Conservation (phyloP, 768 basidiomycete species). For the Harrya chromipes region DNA sequence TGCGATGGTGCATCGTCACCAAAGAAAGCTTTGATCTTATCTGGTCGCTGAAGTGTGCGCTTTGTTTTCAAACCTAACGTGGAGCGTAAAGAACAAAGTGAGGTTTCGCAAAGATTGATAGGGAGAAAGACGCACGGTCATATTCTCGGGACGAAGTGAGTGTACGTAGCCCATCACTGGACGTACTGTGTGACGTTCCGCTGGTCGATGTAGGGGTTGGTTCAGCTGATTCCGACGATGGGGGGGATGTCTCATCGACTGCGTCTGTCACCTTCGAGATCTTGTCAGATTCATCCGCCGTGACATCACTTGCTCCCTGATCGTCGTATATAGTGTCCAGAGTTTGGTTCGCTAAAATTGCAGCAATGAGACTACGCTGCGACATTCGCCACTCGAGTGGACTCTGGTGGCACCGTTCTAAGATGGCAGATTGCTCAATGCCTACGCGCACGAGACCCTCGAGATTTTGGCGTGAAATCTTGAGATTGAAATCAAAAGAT, state of each 20-base stretch:
- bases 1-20: constrained; percentile 49
- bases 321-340: constrained; percentile 17
- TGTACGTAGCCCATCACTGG: background rate
- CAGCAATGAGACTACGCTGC: constrained; percentile 35
- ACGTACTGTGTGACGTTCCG: constrained; percentile 6
- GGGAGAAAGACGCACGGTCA: constrained; percentile 8
- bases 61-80: constrained; percentile 12
- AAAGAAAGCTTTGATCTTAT: constrained; percentile 50
- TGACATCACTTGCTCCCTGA: constrained; percentile 4
- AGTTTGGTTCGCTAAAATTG: constrained; percentile 22
- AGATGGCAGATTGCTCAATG: constrained; percentile 38
- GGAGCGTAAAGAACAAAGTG: background rate
- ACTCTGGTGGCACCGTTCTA: constrained; percentile 37
- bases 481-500: constrained; percentile 35
- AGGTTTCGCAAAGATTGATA: background rate
- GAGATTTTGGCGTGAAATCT: constrained; percentile 35
- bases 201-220: constrained; percentile 12
- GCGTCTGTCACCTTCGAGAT: constrained; percentile 8
- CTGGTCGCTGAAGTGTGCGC: constrained; percentile 20
- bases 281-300: constrained; percentile 10
- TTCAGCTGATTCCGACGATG: background rate
- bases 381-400: constrained; percentile 48
- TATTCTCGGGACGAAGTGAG: constrained; percentile 14
- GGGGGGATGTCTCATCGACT: background rate
- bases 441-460: constrained; percentile 38